phyloP scores from a whole-genome alignment of 495 filamentous ascomycete species.

The Penicillium nucicola region DNA sequence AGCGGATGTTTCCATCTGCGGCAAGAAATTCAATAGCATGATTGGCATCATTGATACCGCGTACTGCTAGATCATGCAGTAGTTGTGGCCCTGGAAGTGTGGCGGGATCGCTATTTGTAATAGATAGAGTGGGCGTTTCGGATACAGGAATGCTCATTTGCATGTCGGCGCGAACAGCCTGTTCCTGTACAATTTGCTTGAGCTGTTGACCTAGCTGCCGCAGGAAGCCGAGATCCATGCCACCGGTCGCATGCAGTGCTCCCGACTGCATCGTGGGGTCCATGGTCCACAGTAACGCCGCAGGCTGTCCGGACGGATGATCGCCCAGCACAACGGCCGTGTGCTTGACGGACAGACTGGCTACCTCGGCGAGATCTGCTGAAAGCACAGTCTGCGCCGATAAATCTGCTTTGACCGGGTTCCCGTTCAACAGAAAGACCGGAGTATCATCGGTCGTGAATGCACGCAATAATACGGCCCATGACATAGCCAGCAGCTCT shows the following conservation, averaged over 20 bases:
- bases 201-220: conserved; percentile 26
- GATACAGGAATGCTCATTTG: conserved; percentile 9
- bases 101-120: conserved; percentile 57
- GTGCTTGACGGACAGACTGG: conserved; percentile 12
- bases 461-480: conserved; percentile 38
- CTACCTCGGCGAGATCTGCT: conserved; percentile 10
- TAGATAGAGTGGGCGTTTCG: conserved; percentile 44
- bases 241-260: conserved; percentile 17
- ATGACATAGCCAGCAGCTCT: conserved; percentile 31
- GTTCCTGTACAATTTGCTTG: conserved; percentile 15
- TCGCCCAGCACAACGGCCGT: conserved; percentile 18
- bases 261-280: conserved; percentile 19
- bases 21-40: conserved; percentile 60
- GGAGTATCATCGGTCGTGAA: conserved; percentile 33
- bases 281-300: conserved; percentile 17
- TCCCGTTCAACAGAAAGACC: conserved; percentile 32
- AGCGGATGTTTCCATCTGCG: conserved; percentile 36
- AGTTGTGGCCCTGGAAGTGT: conserved; percentile 56
- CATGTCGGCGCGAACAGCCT: conserved; percentile 12
- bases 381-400: conserved; percentile 18
- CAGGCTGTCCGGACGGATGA: background rate
- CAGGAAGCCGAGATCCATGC: conserved; percentile 21
- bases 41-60: conserved; percentile 12
- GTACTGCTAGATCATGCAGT: conserved; percentile 60
- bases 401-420: conserved; percentile 33